Percentiles rank a stretch among this genome's conserved stretches.
Conservation (phyloP, 2,329 filamentous ascomycete species). For the Chrysoporthe deuterocubensis region DNA sequence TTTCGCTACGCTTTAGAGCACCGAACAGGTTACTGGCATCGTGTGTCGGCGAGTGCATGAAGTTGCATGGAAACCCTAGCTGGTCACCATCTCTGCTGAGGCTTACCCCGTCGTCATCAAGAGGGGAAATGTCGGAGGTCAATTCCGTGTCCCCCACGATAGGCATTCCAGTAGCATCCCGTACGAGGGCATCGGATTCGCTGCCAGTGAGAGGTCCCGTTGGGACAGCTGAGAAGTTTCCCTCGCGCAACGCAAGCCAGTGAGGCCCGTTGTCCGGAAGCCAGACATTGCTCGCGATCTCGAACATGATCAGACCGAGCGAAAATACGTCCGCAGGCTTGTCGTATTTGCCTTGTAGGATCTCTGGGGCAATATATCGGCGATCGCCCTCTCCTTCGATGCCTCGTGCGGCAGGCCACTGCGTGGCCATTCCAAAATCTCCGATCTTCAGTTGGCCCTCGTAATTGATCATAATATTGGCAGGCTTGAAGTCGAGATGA, state of each 20-base stretch:
- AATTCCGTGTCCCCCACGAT: slow-evolving; percentile 44
- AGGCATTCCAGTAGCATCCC: slow-evolving; percentile 76
- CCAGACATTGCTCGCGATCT: slow-evolving; percentile 91
- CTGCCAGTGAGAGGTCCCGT: slow-evolving; percentile 76
- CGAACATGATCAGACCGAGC: slow-evolving; percentile 89
- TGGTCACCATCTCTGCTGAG: slow-evolving; percentile 3
- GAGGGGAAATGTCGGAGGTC: slow-evolving; percentile 25
- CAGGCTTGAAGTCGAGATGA: slow-evolving; percentile 83
- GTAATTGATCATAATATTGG: slow-evolving; percentile 81
- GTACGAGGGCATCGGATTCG: slow-evolving; percentile 69
- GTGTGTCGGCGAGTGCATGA: slow-evolving; percentile 33
- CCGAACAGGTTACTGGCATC: slow-evolving; percentile 51
- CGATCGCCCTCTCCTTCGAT: slow-evolving; percentile 94
- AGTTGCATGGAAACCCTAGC: slow-evolving; percentile 32
- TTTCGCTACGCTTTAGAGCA: slow-evolving; percentile 52
- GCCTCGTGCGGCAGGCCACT: slow-evolving; percentile 74
- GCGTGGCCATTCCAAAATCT: slow-evolving; percentile 81
- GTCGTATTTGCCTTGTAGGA: slow-evolving; percentile 83
- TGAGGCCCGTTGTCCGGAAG: slow-evolving; percentile 90
- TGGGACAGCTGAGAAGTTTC: slow-evolving; percentile 86
- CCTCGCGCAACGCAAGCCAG: slow-evolving; percentile 88
- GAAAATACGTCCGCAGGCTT: slow-evolving; percentile 94
- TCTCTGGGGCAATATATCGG: slow-evolving; percentile 94
- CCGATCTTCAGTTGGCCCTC: slow-evolving; percentile 84
- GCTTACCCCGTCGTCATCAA: slow-evolving; percentile 23